These are phyloP conservation scores for Podospora pseudocomata DNA, from an alignment of 495 filamentous ascomycete genomes.

Conservation along the genomic window DNA sequence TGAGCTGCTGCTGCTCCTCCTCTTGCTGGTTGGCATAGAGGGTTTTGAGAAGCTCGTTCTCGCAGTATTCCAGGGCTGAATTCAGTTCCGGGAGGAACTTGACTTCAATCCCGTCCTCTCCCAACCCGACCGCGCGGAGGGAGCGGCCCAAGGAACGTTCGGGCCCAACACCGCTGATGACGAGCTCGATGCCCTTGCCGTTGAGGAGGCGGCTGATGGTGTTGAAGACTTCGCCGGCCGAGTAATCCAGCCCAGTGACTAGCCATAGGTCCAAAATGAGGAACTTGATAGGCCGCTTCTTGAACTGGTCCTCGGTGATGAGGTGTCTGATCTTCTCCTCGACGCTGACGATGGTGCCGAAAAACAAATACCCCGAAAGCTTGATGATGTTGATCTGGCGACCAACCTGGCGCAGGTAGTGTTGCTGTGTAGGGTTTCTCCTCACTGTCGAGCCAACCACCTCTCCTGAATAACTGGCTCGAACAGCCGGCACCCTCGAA, in stretches of 20 bases:
- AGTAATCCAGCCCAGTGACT: conserved; percentile 92
- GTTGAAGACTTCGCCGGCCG: conserved; percentile 89
- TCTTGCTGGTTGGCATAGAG: conserved; percentile 59
- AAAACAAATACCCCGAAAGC: conserved; percentile 88
- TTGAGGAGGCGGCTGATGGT: conserved; percentile 80
- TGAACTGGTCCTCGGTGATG: conserved; percentile 77
- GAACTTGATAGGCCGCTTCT: conserved; percentile 73
- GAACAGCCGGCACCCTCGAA: conserved; percentile 79
- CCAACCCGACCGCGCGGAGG: conserved; percentile 76
- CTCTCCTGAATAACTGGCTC: conserved; percentile 80
- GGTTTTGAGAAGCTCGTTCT: conserved; percentile 87
- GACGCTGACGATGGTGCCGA: conserved; percentile 92
- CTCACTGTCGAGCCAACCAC: conserved; percentile 88
- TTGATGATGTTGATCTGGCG: conserved; percentile 86
- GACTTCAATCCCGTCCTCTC: conserved; percentile 60
- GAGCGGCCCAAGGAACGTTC: conserved; percentile 70
- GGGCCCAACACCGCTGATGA: conserved; percentile 74
- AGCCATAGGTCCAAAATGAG: conserved; percentile 85
- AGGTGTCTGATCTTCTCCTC: conserved; percentile 79
- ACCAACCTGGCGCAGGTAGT: conserved; percentile 79
- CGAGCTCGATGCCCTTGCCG: conserved; percentile 67
- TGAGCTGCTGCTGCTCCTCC: conserved; percentile 31
- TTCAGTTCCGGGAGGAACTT: conserved; percentile 86
- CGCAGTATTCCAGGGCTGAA: conserved; percentile 85
- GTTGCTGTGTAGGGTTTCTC: conserved; percentile 81